Conservation (phyloP, 1,284 basidiomycete genomes). For the Dichomitus squalens region DNA sequence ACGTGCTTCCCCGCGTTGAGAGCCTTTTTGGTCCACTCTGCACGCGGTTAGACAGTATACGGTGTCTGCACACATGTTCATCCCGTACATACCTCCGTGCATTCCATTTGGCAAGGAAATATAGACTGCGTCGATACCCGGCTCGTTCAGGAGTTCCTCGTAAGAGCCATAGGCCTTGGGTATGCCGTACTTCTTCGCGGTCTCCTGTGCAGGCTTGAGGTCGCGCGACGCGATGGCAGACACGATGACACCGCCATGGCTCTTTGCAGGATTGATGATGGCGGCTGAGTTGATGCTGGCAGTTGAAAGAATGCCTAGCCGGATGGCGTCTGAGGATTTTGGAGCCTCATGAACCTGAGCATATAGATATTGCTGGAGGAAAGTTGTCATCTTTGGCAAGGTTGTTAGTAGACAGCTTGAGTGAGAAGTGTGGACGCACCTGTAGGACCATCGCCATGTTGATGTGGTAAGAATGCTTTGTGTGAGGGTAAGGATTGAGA, state of each 20-base stretch:
- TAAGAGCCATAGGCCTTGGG: slow-evolving; percentile 55
- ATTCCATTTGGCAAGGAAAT: slow-evolving; percentile 43
- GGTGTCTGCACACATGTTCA: no score
- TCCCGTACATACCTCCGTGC: slow-evolving; percentile 42
- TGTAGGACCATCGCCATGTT: slow-evolving; percentile 21
- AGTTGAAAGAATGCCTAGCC: slow-evolving; percentile 64
- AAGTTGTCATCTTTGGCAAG: slow-evolving; percentile 10
- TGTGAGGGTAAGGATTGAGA: not conserved
- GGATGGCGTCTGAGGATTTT: slow-evolving; percentile 35
- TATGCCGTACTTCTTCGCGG: slow-evolving; percentile 60
- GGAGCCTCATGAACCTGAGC: slow-evolving; percentile 4
- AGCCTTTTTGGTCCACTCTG: slow-evolving; percentile 70
- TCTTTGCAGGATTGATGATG: slow-evolving; percentile 54
- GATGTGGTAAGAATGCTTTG: not conserved
- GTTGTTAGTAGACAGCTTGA: not conserved
- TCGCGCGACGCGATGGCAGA: slow-evolving; percentile 66
- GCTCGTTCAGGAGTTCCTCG: slow-evolving; percentile 61
- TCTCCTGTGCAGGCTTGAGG: slow-evolving; percentile 48
- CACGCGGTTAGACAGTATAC: slow-evolving; percentile 18
- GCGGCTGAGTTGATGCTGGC: slow-evolving; percentile 63
- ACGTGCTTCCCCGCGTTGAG: slow-evolving; percentile 74
- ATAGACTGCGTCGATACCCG: slow-evolving; percentile 63
- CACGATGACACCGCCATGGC: slow-evolving; percentile 62
- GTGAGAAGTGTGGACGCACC: not conserved
- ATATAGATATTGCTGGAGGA: slow-evolving; percentile 18